Percentiles rank a stretch among this genome's conserved stretches.
Conservation (phyloP, 2,329 filamentous ascomycete genomes). For the Teratosphaeria viscida region DNA sequence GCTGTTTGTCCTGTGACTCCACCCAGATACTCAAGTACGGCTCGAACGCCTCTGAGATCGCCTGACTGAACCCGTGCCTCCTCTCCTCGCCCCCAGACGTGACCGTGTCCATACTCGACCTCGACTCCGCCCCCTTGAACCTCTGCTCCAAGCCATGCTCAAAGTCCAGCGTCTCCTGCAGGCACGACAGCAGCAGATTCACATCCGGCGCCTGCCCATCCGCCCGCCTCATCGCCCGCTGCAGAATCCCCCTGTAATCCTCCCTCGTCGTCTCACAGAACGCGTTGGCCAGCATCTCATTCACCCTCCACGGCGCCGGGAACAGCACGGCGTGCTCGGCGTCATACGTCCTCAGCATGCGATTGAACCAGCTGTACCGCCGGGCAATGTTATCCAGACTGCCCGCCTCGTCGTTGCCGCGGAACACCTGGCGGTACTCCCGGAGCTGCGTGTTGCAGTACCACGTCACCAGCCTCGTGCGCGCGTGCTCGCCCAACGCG, state of each 20-base stretch:
- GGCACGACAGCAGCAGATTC: conserved; percentile 73
- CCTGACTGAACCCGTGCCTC: conserved; percentile 69
- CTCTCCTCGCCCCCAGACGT: conserved; percentile 63
- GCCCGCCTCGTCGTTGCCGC: conserved; percentile 91
- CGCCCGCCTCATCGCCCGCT: conserved; percentile 68
- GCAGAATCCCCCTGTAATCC: conserved; percentile 87
- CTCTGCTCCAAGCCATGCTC: conserved; percentile 81
- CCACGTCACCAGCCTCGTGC: conserved; percentile 77
- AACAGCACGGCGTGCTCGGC: conserved; percentile 86
- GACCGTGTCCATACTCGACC: conserved; percentile 75
- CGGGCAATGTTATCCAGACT: conserved; percentile 93
- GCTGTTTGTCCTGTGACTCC: conserved; percentile 83
- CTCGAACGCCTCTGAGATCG: conserved; percentile 93
- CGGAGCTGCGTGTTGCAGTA: conserved; percentile 95
- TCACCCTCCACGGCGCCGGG: conserved; percentile 76
- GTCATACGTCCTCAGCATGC: conserved; percentile 91
- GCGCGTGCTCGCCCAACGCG: conserved; percentile 78
- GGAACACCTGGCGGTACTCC: conserved; percentile 91
- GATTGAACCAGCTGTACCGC: conserved; percentile 90
- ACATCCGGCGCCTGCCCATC: conserved; percentile 79
- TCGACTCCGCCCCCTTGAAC: conserved; percentile 57
- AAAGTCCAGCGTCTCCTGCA: conserved; percentile 95
- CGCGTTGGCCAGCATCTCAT: conserved; percentile 77
- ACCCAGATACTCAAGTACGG: conserved; percentile 96
- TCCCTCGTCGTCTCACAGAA: conserved; percentile 95